Base-by-base conservation (phyloP, 306 rosid species). In the Mimosa bimucronata region DNA sequence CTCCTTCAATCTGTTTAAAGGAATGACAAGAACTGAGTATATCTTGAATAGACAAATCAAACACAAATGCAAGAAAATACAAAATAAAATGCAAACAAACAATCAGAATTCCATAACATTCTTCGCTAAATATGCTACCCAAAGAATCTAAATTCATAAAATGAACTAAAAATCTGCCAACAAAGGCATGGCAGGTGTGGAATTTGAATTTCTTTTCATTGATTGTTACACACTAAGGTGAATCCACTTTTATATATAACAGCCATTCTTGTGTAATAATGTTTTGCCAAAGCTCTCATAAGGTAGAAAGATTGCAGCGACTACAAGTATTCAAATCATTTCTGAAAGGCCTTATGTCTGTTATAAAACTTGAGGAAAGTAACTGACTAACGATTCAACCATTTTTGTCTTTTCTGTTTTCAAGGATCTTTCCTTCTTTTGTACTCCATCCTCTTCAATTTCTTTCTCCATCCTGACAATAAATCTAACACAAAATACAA, bases 1-100 rank as follows among this genome's bases (percentile, higher is more conserved):
- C 98, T 79, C 97, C 98, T 88, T 95, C 98, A 4, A 95, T 87
- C 97, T 95, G 86, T 77, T 61, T 64, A 57, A 37, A 65, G 72
- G 44, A 48, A 48, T 48, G 18, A 16, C 21, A 48, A 44, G 48
- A 44, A 15, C 7, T 46, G 18, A 46, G 53, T 46, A 41, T 46
- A 15, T 46, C 53, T 46, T 46, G 53, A 13, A 46, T 14, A 13
- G 11, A 15, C 11, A 46, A 4, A 46, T 46, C 53, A 46, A 13
- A 81, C 13, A 57, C 14, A 19, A 64, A 76, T 50, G 60, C 66
- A 76, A 79, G 66, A 60, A 60, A 60, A 11, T 25, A 16, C 19
- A 4, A 60, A 60, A 26, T 60, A 12, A 60, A 60, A 60, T 10
- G 30, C 65, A 60, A 26, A 25, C 28, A 50, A 6, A 25, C 4